Conservation (phyloP, 345 rosid genomes). For the Brassica nigra region DNA sequence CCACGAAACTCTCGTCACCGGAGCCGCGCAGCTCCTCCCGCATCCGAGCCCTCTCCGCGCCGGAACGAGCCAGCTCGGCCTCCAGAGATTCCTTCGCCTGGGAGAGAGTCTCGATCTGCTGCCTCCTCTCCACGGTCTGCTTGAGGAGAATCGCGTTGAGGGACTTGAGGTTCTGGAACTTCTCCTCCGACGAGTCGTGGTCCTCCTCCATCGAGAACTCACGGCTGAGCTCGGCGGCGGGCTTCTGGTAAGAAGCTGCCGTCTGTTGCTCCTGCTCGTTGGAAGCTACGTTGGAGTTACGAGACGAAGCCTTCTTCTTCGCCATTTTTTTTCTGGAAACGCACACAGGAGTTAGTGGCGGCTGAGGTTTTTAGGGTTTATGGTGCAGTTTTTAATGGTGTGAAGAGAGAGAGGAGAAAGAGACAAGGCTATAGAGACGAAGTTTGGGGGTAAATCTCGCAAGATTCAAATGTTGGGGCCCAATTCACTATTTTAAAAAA, state of each 20-base stretch:
- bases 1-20: conserved; percentile 45
- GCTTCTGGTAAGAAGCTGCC: conserved; percentile 17
- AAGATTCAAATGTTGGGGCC: conserved; percentile 38
- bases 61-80: conserved; percentile 45
- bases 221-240: conserved; percentile 18
- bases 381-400: conserved; percentile 30
- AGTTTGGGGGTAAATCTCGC: conserved; percentile 24
- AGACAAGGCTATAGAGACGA: neutral
- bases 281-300: conserved; percentile 25
- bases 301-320: conserved; percentile 39
- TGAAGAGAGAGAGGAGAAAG: conserved; percentile 2
- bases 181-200: conserved; percentile 45
- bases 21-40: conserved; percentile 42
- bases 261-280: conserved; percentile 8
- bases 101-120: conserved; percentile 57
- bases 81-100: conserved; percentile 54
- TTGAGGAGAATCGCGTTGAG: conserved; percentile 68
- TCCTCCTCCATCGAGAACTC: conserved; percentile 50
- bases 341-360: conserved; percentile 12
- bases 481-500: neutral
- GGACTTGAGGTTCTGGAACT: conserved; percentile 57
- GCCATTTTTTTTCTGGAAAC: conserved; percentile 19
- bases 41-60: conserved; percentile 39
- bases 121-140: conserved; percentile 57
- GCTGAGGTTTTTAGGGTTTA: conserved; percentile 30